These are phyloP conservation scores for Verticillium dahliae DNA, from an alignment of 2,329 filamentous ascomycete genomes.

Conservation along the genomic window DNA sequence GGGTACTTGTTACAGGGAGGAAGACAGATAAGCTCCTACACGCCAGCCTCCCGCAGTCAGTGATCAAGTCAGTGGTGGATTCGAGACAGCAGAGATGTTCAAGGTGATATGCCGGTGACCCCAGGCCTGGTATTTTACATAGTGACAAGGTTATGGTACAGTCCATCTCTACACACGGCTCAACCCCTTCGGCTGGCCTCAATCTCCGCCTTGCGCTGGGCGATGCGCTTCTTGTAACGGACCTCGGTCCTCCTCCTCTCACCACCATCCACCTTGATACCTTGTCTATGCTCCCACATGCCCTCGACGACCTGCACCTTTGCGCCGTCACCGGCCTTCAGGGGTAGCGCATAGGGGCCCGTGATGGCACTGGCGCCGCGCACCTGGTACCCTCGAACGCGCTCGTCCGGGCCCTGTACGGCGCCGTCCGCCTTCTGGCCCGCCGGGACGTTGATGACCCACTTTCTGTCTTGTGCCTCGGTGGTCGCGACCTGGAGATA, in stretches of 20 bases:
- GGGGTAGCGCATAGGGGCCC: slow-evolving; percentile 65
- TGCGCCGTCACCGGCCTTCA: slow-evolving; percentile 60
- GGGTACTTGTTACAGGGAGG: no score
- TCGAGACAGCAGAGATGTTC: background rate
- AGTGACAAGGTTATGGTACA: slow-evolving; percentile 2
- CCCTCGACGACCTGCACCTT: slow-evolving; percentile 70
- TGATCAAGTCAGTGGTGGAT: no score
- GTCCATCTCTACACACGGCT: background rate
- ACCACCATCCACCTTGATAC: slow-evolving; percentile 92
- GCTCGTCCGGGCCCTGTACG: slow-evolving; percentile 21
- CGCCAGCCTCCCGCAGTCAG: no score
- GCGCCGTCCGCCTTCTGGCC: slow-evolving; percentile 24
- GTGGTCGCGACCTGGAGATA: slow-evolving; percentile 41
- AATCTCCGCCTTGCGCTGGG: slow-evolving; percentile 65
- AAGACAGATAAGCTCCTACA: no score
- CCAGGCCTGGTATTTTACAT: background rate
- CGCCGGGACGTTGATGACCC: slow-evolving; percentile 48
- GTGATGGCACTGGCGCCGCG: slow-evolving; percentile 62
- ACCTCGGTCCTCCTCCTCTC: slow-evolving; percentile 85
- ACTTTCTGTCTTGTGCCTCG: slow-evolving; percentile 36
- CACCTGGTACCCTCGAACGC: slow-evolving; percentile 61
- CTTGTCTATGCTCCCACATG: slow-evolving; percentile 85
- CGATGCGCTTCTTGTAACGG: slow-evolving; percentile 75
- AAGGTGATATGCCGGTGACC: background rate
- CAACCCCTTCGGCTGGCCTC: background rate